Evolutionary conservation across 2,329 filamentous ascomycete species (phyloP), one percentile per base, ranked within the genome.

Genomic region (Neopestalotiopsis rosae): DNA sequence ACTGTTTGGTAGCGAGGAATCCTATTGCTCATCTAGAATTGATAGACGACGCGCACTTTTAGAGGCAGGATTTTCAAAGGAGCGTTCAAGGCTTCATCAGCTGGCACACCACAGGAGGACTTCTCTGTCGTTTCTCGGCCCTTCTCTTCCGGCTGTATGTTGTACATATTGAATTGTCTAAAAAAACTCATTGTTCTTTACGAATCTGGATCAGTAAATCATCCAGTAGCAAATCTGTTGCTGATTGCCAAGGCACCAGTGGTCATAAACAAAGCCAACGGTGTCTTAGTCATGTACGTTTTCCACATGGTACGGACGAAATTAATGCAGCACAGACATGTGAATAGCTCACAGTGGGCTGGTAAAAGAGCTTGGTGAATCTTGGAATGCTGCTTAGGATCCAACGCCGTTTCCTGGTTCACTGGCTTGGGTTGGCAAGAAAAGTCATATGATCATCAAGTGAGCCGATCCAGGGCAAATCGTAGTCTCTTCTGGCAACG

Each of bases 81-180:
- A 52, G 45, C 45, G 9, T 7, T 52, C 5, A 9, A 59, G 24
- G 20, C 12, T 13, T 59, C 57, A 32, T 52, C 45, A 52, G 45
- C 45, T 20, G 45, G 45, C n/a, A 52, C 45, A 24, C 45, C 20
- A 17, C 20, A 9, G 7, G 14, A 34, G 24, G 24, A 28, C 0
- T 59, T n/a, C 24, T 30, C 13, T 34, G 24, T 5, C 24, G 13
- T 34, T 59, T 10, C 24, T 30, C 28, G 57, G 28, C 28, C 57
- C 57, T 59, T 34, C 57, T 59, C 3, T 59, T 28, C 57, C 57
- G 57, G 57, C 57, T 59, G 57, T 59, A 59, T 52, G 30, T 28
- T 59, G 57, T 59, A 17, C 45, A 52, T 14, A 52, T n/a, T 14
- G 45, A 52, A 52, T 12, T 14, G 45, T n/a, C n/a, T 3, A 20